Conservation (phyloP, 2,329 filamentous ascomycete genomes). For the Colletotrichum sp. region DNA sequence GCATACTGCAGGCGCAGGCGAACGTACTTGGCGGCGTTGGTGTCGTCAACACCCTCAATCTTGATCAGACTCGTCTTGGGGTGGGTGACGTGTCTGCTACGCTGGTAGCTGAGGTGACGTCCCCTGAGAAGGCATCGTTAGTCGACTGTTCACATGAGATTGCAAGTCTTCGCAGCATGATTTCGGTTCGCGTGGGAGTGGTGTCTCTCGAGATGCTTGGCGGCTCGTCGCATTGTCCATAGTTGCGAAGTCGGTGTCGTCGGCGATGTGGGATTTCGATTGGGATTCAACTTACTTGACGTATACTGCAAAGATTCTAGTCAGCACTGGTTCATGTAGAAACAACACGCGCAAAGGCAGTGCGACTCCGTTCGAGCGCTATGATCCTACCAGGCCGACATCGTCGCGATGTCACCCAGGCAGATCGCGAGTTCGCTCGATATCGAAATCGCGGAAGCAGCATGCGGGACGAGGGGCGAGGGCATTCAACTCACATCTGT, state of each 20-base stretch:
- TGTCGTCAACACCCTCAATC: constrained; percentile 97
- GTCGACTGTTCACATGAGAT: background rate
- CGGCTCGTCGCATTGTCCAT: background rate
- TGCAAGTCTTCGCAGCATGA: background rate
- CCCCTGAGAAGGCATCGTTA: constrained; percentile 62
- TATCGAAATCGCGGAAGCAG: background rate
- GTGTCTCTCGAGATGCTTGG: background rate
- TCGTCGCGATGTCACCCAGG: background rate
- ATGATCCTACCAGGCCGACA: background rate
- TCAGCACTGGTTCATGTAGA: constrained; percentile 39
- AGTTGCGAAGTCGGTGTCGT: background rate
- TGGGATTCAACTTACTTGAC: constrained; percentile 75
- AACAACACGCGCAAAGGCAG: background rate
- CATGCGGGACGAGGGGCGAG: background rate
- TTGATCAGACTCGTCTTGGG: constrained; percentile 94
- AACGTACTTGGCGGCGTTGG: constrained; percentile 83
- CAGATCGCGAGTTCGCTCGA: background rate
- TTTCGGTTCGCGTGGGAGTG: background rate
- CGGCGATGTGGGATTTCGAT: constrained; percentile 11
- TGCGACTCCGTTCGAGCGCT: background rate
- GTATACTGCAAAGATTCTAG: constrained; percentile 66
- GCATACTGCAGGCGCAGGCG: background rate
- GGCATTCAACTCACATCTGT: constrained; percentile 76
- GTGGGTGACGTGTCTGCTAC: constrained; percentile 90
- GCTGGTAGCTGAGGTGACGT: constrained; percentile 98